Conservation (phyloP, 768 basidiomycete genomes). For the Russula ochroleuca region DNA sequence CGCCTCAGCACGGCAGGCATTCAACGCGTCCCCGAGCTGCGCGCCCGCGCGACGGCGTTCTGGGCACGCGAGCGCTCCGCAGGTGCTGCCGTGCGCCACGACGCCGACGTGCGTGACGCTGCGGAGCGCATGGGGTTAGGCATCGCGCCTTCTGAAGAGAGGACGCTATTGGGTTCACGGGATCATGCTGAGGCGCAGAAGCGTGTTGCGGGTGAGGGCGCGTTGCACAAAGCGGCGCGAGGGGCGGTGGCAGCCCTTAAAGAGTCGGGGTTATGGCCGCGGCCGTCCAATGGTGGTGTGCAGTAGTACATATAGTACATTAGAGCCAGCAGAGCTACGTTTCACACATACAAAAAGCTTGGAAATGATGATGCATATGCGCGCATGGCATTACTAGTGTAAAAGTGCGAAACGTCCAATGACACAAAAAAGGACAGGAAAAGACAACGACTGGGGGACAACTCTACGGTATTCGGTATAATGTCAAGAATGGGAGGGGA, state of each 20-base stretch:
- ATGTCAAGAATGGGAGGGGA: constrained; percentile 1
- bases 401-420: constrained; percentile 4
- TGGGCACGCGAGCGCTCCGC: constrained; percentile 16
- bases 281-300: background rate
- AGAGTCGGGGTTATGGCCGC: background rate
- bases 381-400: constrained; percentile 3
- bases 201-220: background rate
- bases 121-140: constrained; percentile 14
- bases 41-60: constrained; percentile 8
- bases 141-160: background rate
- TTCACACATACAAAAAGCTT: background rate
- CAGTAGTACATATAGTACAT: background rate
- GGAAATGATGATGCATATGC: constrained; percentile 2
- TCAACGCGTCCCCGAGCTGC: constrained; percentile 20
- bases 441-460: background rate
- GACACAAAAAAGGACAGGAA: constrained; percentile 5
- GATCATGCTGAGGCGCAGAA: constrained; percentile 4
- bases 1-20: constrained; percentile 6
- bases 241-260: constrained; percentile 1
- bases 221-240: constrained; percentile 16
- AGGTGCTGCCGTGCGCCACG: constrained; percentile 20
- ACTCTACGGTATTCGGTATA: background rate
- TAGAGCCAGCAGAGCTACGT: background rate
- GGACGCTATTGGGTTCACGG: background rate
- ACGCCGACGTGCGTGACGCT: constrained; percentile 19